Percentiles rank a stretch among this genome's conserved stretches.
phyloP scores from a whole-genome alignment of 805 yeast genomes.

The Monosporozyma solicola region DNA sequence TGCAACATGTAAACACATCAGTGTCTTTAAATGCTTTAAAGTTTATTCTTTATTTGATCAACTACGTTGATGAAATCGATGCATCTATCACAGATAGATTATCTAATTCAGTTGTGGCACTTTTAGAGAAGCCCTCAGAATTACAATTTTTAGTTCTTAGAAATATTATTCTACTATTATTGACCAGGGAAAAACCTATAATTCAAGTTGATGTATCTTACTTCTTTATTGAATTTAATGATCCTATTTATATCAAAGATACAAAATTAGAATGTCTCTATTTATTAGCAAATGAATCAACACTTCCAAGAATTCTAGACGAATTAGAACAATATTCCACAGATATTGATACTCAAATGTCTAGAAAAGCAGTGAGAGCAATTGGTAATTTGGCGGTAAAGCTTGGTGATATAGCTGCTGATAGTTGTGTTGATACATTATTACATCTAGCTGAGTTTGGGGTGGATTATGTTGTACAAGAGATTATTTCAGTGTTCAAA shows the following conservation, averaged over 20 bases:
- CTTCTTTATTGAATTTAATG: conserved; percentile 77
- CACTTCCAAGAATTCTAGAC: conserved; percentile 50
- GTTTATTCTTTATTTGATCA: conserved; percentile 59
- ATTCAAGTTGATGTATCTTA: conserved; percentile 56
- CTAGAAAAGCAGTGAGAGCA: conserved; percentile 79
- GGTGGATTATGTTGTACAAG: conserved; percentile 69
- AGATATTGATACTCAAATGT: conserved; percentile 79
- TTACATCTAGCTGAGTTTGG: conserved; percentile 53
- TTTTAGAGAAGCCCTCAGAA: conserved; percentile 71
- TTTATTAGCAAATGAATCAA: conserved; percentile 58
- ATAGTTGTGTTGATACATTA: conserved; percentile 54
- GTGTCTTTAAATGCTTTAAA: conserved; percentile 73
- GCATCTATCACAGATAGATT: conserved; percentile 51
- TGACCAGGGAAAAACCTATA: conserved; percentile 54
- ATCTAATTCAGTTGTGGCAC: conserved; percentile 58
- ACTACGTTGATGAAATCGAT: conserved; percentile 54
- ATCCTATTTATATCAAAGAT: conserved; percentile 81
- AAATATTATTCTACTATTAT: conserved; percentile 65
- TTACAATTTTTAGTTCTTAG: conserved; percentile 74
- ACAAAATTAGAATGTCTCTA: conserved; percentile 84
- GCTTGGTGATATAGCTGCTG: conserved; percentile 46
- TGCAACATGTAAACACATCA: conserved; percentile 74
- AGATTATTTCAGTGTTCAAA: conserved; percentile 64
- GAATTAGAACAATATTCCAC: conserved; percentile 83
- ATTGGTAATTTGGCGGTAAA: conserved; percentile 84